Base-by-base conservation (phyloP, 116 monocot genomes). In the Iris pallida region DNA sequence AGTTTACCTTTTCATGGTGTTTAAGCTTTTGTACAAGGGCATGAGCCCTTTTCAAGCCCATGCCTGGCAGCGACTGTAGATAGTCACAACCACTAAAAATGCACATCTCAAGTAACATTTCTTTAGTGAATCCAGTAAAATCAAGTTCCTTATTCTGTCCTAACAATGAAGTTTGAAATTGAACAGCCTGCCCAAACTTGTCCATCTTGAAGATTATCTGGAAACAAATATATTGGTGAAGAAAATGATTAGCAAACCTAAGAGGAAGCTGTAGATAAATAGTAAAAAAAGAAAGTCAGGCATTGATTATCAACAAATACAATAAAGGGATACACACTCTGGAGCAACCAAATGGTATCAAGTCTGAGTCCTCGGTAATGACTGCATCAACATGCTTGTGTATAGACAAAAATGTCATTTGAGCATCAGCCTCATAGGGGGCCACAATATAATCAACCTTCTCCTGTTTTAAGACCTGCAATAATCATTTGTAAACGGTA, bases 151-250 rank as follows among this genome's bases (percentile, higher is more conserved):
- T 88, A 78, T 88, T 93, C 44, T 77, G 78, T 40, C 53, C 63
- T 61, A 98, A 64, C 75, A 61, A 80, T 68, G 85, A 83, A 72
- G 79, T 84, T 47, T 66, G 81, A 75, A 83, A 98, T 66, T 90
- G 93, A 67, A 98, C 88, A 18, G 85, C 97, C 47, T 93, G 90
- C 16, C 97, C 97, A 77, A 74, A 98, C 76, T 88, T 98, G 80
- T 98, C 93, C 93, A 98, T 93, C 73, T 98, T 98, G 76, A 88
- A 98, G 65, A 98, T 88, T 68, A 98, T 90, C 90, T 98, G 85
- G 54, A 59, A 71, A 70, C 52, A 73, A 44, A 53, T 15, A 61
- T 44, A 51, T 67, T 12, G 15, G n/a, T 41, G 53, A 53, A 59
- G 42, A 55, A 69, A 13, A 57, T 9, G 58, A 15, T 41, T 16